phyloP scores from a whole-genome alignment of 768 basidiomycete genomes.

The Rhodosporidiobolus odoratus region DNA sequence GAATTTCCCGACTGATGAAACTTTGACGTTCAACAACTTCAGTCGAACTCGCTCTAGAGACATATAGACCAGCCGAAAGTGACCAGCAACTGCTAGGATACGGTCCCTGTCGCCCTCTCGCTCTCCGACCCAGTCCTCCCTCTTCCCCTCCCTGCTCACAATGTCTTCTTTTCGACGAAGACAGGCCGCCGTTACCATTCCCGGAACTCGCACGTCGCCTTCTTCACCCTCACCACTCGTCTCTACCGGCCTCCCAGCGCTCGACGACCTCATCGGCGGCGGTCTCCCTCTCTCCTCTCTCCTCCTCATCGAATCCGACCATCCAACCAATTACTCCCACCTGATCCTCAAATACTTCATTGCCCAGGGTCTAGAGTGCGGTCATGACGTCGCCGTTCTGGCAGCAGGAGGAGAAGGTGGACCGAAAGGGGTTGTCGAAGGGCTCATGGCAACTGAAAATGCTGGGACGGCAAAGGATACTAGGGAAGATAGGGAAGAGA shows the following conservation, averaged over 20 bases:
- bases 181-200: conserved; percentile 47
- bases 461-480: conserved; percentile 14
- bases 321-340: conserved; percentile 76
- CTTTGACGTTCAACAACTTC: too few relatives aligned
- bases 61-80: too few relatives aligned
- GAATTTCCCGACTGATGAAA: too few relatives aligned
- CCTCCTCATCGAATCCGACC: conserved; percentile 72
- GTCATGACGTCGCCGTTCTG: conserved; percentile 65
- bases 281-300: conserved; percentile 77
- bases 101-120: background rate
- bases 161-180: background rate
- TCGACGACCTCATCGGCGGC: conserved; percentile 92
- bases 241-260: conserved; percentile 83
- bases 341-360: conserved; percentile 82
- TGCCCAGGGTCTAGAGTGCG: conserved; percentile 72
- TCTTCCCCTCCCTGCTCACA: background rate
- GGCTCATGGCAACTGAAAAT: conserved; percentile 62
- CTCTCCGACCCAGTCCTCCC: background rate
- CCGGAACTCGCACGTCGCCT: conserved; percentile 46
- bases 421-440: conserved; percentile 56
- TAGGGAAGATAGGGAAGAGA: conserved; percentile 42
- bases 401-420: conserved; percentile 51
- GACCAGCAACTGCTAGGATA: background rate
- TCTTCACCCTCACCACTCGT: conserved; percentile 45
- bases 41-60: too few relatives aligned